These are phyloP conservation scores for Mycosphaerella arachidis DNA, from an alignment of 2,329 filamentous ascomycete species.

Conservation along the genomic window DNA sequence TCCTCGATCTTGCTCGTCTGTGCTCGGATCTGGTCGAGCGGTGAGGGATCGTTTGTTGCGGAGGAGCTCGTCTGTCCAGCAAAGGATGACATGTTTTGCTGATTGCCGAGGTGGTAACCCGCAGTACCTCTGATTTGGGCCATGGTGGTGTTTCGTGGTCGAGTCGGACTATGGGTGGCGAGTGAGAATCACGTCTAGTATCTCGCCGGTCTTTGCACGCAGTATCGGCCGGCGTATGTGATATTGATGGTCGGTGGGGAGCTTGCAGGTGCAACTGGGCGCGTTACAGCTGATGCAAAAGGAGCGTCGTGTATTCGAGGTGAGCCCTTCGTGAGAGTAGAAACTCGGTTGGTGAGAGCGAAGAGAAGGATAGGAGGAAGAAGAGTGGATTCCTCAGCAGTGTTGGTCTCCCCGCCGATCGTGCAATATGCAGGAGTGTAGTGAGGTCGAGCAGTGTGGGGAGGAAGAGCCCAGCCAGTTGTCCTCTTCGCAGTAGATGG, in stretches of 20 bases:
- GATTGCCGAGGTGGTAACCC: constrained; percentile 77
- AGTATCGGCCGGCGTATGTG: not conserved
- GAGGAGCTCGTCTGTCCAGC: constrained; percentile 50
- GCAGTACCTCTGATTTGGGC: constrained; percentile 61
- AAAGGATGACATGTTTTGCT: constrained; percentile 48
- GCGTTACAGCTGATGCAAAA: not conserved
- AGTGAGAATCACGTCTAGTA: not conserved
- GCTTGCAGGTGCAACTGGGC: not conserved
- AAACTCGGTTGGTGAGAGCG: not conserved
- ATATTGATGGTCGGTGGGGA: not conserved
- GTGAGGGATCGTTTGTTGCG: constrained; percentile 64
- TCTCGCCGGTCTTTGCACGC: not conserved
- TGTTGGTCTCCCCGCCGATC: not conserved
- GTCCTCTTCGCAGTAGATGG: not conserved
- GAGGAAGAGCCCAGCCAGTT: not conserved
- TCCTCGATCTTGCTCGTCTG: constrained; percentile 99
- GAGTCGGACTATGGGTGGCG: not conserved
- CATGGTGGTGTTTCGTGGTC: constrained; percentile 38
- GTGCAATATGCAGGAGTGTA: not conserved
- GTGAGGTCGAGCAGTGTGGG: not conserved
- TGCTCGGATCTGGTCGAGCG: constrained; percentile 81
- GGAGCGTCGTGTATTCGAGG: constrained; percentile 1
- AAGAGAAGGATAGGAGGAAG: not conserved
- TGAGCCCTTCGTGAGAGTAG: not conserved
- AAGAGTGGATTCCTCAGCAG: not conserved